These are phyloP conservation scores for Teunomyces gatunensis DNA, from an alignment of 805 yeast genomes.

Conservation along the genomic window DNA sequence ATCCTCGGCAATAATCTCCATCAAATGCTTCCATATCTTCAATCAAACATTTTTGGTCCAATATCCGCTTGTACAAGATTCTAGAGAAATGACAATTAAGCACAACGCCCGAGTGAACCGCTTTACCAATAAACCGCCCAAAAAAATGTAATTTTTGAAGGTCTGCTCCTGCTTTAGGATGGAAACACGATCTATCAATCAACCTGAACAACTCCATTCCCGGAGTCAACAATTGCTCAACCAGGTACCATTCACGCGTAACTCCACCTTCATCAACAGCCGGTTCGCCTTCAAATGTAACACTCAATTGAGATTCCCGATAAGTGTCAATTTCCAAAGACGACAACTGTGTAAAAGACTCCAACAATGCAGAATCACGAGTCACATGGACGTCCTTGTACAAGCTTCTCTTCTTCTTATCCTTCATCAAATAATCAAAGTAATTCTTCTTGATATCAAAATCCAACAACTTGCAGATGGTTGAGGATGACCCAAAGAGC, in stretches of 20 bases:
- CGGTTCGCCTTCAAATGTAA: constrained; percentile 83
- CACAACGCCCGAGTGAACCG: constrained; percentile 79
- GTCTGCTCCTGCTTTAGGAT: constrained; percentile 90
- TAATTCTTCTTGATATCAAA: constrained; percentile 90
- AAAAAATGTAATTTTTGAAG: constrained; percentile 92
- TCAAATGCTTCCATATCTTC: constrained; percentile 94
- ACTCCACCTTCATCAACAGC: constrained; percentile 99
- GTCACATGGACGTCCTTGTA: constrained; percentile 65
- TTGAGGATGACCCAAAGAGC: constrained; percentile 85
- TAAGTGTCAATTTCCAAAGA: constrained; percentile 74
- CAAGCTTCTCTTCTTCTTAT: constrained; percentile 31
- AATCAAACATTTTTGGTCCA: constrained; percentile 75
- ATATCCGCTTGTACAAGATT: constrained; percentile 84
- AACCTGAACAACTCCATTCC: constrained; percentile 88
- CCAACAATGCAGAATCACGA: constrained; percentile 88
- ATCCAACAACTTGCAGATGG: constrained; percentile 84
- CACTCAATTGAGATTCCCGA: constrained; percentile 66
- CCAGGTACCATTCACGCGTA: constrained; percentile 97
- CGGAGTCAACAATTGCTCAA: constrained; percentile 93
- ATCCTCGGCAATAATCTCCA: constrained; percentile 84
- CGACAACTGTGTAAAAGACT: constrained; percentile 79
- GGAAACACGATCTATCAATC: constrained; percentile 89
- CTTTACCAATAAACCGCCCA: constrained; percentile 92
- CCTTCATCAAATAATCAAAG: constrained; percentile 51
- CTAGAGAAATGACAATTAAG: constrained; percentile 94